Evolutionary conservation across 2,329 filamentous ascomycete genomes (phyloP).

Genomic region (Biscogniauxia mediterranea): DNA sequence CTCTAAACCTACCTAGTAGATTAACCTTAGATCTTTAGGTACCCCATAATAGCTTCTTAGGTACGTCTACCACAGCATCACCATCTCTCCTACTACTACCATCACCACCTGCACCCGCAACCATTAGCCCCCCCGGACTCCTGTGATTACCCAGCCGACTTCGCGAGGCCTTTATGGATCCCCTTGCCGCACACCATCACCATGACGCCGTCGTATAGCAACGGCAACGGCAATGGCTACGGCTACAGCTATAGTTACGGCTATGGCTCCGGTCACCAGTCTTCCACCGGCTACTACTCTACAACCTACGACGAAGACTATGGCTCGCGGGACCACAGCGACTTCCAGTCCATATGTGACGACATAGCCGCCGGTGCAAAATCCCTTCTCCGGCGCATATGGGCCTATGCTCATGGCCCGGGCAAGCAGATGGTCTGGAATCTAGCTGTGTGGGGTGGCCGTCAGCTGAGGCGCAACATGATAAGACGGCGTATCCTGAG

Average conservation of each 20-base stretch:
- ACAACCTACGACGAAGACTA: conserved; percentile 22
- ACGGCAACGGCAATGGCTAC: conserved; percentile 2
- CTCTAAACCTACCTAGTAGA: neutral
- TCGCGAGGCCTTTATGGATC: conserved; percentile 27
- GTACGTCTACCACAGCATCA: neutral
- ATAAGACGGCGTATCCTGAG: conserved; percentile 52
- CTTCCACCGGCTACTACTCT: conserved; percentile 13
- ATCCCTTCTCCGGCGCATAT: conserved; percentile 32
- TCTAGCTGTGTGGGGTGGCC: conserved; percentile 29
- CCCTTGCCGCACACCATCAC: conserved; percentile 29
- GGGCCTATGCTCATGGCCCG: conserved; percentile 42
- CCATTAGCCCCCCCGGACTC: conserved; percentile 2
- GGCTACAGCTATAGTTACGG: conserved; percentile 16
- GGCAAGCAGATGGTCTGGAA: conserved; percentile 37
- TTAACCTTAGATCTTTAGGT: neutral
- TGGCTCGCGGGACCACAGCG: conserved; percentile 23
- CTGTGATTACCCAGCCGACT: too few relatives aligned
- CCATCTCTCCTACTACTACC: neutral
- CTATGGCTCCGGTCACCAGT: conserved; percentile 13
- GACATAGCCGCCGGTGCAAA: conserved; percentile 33
- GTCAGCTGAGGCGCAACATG: conserved; percentile 45
- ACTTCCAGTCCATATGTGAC: conserved; percentile 37
- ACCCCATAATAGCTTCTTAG: neutral
- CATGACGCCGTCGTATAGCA: conserved; percentile 40
- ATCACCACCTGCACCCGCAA: neutral